phyloP scores from a whole-genome alignment of 805 yeast species.

The Schwanniomyces polymorphus region DNA sequence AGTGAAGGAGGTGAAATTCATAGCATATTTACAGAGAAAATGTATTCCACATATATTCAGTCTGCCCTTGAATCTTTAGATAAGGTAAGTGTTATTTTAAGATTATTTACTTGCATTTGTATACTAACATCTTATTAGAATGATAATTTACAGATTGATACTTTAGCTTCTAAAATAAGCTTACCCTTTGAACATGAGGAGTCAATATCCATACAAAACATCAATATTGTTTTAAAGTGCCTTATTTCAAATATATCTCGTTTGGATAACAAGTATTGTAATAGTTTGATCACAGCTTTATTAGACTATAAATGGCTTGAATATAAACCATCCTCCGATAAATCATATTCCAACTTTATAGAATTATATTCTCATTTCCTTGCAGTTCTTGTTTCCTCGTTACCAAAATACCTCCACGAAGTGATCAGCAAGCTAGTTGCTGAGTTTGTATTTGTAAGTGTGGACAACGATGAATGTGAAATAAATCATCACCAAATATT shows the following conservation, averaged over 20 bases:
- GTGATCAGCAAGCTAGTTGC: conserved; percentile 68
- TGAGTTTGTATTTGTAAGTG: conserved; percentile 46
- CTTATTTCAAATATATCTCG: conserved; percentile 66
- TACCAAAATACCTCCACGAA: conserved; percentile 88
- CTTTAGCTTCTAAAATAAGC: conserved; percentile 58
- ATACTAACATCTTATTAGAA: conserved; percentile 27
- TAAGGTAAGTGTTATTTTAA: conserved; percentile 34
- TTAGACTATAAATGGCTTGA: conserved; percentile 68
- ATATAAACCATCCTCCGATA: conserved; percentile 10
- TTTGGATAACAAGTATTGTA: conserved; percentile 58
- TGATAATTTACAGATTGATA: conserved; percentile 56
- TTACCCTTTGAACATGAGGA: conserved; percentile 55
- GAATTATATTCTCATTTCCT: conserved; percentile 68
- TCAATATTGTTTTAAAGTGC: conserved; percentile 54
- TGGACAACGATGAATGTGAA: conserved; percentile 10
- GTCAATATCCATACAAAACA: conserved; percentile 51
- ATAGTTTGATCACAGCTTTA: conserved; percentile 57
- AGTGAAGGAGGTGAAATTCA: conserved; percentile 6
- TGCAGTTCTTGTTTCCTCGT: conserved; percentile 74
- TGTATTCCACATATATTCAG: conserved; percentile 50
- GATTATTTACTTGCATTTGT: neutral
- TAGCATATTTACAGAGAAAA: conserved; percentile 32
- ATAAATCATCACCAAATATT: conserved; percentile 60
- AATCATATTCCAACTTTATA: conserved; percentile 31
- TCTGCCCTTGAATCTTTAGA: conserved; percentile 73